Evolutionary conservation across 179 eudicot species (phyloP), one percentile per base, ranked within the genome.

Genomic region (Kewa caespitosa): DNA sequence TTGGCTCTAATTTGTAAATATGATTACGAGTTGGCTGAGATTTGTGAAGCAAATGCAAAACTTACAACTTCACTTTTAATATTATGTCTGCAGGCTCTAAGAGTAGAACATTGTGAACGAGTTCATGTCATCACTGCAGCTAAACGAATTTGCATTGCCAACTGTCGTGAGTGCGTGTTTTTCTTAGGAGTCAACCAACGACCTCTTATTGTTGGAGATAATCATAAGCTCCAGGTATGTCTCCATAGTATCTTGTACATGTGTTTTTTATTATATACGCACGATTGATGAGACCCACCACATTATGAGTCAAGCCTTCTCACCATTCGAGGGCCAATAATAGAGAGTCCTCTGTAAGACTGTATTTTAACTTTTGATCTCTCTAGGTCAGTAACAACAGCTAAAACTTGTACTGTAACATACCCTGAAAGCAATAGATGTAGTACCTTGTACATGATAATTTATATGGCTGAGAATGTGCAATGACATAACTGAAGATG

Each of bases 71-170:
- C 38, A 67, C 23, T 61, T 38, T 10, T 31, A 17, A 62, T 63
- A 31, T 74, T 38, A 48, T 74, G 31, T 65, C 36, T 15, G 38
- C 81, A 94, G 98, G 96, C 97, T 79, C 80, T 94, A 81, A 87
- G 98, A 84, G 87, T 95, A 57, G 98, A 95, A 78, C 99, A 95
- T 70, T 95, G 99, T 80, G 99, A 95, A 78, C 92, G 99, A 70
- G 98, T 95, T 80, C 99, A 95, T 72, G 86, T 95, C 83, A 88
- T 95, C 73, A 80, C 87, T 73, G 97, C 92, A 38, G 90, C 99
- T 38, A 95, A 88, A 73, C 89, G 98, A 55, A 86, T 91, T 75
- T 93, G 97, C 82, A 91, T 93, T 67, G 97, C 97, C 74, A 95
- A 95, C 86, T 95, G 98, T 82, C 97, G 99, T 31, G 98, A 95